Conservation (phyloP, 495 filamentous ascomycete species). For the Monascus purpureus region DNA sequence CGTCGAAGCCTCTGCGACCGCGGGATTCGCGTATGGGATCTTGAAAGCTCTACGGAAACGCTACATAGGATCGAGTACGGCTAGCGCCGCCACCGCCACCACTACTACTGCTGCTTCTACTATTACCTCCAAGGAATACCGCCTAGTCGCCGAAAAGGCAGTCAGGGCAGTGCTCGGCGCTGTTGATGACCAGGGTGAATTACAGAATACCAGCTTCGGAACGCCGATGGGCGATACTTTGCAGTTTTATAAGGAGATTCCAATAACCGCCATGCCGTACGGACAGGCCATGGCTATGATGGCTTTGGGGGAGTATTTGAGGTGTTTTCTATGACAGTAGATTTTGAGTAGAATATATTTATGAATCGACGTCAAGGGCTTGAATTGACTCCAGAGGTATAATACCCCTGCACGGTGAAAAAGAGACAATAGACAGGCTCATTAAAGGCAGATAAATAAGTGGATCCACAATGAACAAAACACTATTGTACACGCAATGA, state of each 20-base stretch:
- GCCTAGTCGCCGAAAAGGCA: constrained; percentile 41
- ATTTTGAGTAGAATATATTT: too few species aligned
- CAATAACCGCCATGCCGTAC: constrained; percentile 60
- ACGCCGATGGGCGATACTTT: constrained; percentile 54
- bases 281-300: constrained; percentile 69
- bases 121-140: too few species aligned
- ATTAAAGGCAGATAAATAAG: too few species aligned
- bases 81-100: too few species aligned
- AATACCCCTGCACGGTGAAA: too few species aligned
- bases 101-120: too few species aligned
- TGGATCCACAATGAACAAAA: too few species aligned
- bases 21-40: constrained; percentile 63
- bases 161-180: constrained; percentile 44
- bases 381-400: too few species aligned
- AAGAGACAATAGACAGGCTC: too few species aligned
- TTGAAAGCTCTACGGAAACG: constrained; percentile 54
- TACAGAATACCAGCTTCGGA: constrained; percentile 57
- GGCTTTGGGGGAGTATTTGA: constrained; percentile 50
- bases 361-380: too few species aligned
- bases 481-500: too few species aligned
- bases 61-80: constrained; percentile 47
- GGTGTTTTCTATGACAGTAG: constrained; percentile 37
- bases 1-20: constrained; percentile 56
- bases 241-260: constrained; percentile 57
- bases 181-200: constrained; percentile 45